These are phyloP conservation scores for Multifurca ochricompacta DNA, from an alignment of 768 basidiomycete genomes.

Conservation along the genomic window DNA sequence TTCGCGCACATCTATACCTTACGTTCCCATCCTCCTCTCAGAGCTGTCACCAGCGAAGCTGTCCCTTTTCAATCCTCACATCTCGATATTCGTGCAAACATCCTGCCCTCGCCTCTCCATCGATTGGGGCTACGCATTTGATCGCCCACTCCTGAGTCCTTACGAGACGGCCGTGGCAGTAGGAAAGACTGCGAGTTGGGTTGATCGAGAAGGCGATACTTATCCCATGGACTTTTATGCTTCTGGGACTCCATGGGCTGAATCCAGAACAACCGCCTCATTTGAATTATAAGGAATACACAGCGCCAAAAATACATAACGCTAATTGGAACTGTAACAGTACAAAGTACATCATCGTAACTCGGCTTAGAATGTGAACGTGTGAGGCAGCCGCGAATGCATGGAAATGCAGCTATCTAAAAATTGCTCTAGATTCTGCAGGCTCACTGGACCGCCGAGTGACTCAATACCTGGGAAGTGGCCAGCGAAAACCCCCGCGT, in stretches of 20 bases:
- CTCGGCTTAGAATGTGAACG: constrained; percentile 5
- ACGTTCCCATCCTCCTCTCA: constrained; percentile 86
- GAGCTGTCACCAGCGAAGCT: constrained; percentile 96
- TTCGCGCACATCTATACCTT: constrained; percentile 53
- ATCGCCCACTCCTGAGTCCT: constrained; percentile 79
- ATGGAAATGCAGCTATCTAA: constrained; percentile 22
- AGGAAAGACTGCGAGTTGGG: constrained; percentile 62
- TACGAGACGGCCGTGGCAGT: constrained; percentile 90
- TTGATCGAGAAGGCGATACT: constrained; percentile 36
- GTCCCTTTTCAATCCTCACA: constrained; percentile 68
- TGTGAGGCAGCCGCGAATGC: constrained; percentile 17
- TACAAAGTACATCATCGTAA: background rate
- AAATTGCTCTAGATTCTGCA: constrained; percentile 21
- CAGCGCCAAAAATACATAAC: background rate
- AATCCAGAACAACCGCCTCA: constrained; percentile 41
- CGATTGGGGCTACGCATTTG: constrained; percentile 98
- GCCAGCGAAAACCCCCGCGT: constrained; percentile 18
- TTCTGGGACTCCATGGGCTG: constrained; percentile 70
- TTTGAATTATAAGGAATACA: constrained; percentile 13
- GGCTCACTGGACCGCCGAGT: constrained; percentile 16
- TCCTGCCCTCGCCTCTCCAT: constrained; percentile 95
- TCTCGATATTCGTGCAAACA: constrained; percentile 91
- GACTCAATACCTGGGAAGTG: constrained; percentile 25
- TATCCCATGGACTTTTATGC: constrained; percentile 99
- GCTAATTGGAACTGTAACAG: background rate